Evolutionary conservation across 2,329 filamentous ascomycete species (phyloP).

Genomic region (Coleophoma crateriformis): DNA sequence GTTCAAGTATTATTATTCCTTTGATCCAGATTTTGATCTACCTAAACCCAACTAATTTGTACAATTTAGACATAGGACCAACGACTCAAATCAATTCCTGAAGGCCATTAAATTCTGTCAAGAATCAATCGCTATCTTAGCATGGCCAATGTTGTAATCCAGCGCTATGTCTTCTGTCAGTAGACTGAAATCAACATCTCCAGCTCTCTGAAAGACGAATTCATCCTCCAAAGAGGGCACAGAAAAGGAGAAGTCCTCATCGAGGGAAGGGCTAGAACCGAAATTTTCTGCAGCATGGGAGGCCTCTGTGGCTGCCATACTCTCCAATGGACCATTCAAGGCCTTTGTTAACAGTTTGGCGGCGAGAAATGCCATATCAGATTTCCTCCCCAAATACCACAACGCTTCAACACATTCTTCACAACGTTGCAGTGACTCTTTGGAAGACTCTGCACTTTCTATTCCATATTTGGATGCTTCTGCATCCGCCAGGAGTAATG

Average conservation of each 20-base stretch:
- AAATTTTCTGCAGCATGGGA: background rate
- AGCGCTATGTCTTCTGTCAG: background rate
- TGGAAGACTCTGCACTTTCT: slow-evolving; percentile 7
- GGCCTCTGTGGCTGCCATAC: background rate
- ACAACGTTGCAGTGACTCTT: slow-evolving; percentile 30
- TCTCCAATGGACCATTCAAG: slow-evolving; percentile 9
- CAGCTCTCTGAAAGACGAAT: background rate
- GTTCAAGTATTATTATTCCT: too few relatives aligned
- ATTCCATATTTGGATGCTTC: slow-evolving; percentile 16
- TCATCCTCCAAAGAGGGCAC: background rate
- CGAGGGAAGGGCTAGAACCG: background rate
- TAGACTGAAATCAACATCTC: background rate
- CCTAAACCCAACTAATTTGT: too few relatives aligned
- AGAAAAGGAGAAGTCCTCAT: background rate
- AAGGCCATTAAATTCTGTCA: too few relatives aligned
- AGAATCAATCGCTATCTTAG: too few relatives aligned
- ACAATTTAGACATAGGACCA: too few relatives aligned
- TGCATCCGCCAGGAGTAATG: slow-evolving; percentile 23
- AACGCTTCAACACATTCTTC: slow-evolving; percentile 46
- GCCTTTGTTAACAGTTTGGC: slow-evolving; percentile 31
- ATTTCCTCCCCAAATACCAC: slow-evolving; percentile 49
- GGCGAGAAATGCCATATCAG: slow-evolving; percentile 40
- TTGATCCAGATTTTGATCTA: too few relatives aligned
- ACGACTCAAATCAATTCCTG: too few relatives aligned
- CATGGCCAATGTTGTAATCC: background rate